Conservation (phyloP, 2,329 filamentous ascomycete genomes). For the Alternaria sp. region DNA sequence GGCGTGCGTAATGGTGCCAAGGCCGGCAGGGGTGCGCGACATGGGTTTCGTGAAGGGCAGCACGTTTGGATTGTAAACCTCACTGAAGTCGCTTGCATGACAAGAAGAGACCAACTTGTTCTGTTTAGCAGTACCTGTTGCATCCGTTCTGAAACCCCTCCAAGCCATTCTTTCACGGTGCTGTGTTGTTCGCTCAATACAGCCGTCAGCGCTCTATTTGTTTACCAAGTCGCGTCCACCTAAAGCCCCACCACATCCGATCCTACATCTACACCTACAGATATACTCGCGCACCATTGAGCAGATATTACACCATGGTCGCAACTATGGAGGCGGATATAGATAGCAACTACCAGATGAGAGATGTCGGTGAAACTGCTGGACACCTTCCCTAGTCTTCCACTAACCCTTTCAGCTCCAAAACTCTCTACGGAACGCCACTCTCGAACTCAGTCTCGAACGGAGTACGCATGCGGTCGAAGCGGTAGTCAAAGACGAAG, state of each 20-base stretch:
- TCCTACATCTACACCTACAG: constrained; percentile 24
- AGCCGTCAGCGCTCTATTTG: constrained; percentile 37
- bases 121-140: not conserved
- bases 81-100: not conserved
- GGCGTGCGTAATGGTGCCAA: constrained; percentile 44
- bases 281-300: constrained; percentile 28
- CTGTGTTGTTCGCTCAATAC: not conserved
- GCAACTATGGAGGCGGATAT: constrained; percentile 38
- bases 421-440: constrained; percentile 61
- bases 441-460: constrained; percentile 75
- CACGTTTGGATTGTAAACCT: not conserved
- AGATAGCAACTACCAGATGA: constrained; percentile 43
- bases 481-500: constrained; percentile 76
- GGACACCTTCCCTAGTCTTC: constrained; percentile 9
- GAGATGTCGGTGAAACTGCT: constrained; percentile 44
- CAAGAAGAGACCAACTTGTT: not conserved
- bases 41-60: not conserved
- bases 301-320: constrained; percentile 39
- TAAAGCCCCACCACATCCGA: constrained; percentile 30
- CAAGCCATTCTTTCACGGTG: not conserved
- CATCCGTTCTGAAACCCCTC: not conserved
- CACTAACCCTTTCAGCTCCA: constrained; percentile 51
- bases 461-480: constrained; percentile 70
- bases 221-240: constrained; percentile 46
- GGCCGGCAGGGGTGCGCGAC: constrained; percentile 27